Conservation (phyloP, 2,329 filamentous ascomycete genomes). For the Claviceps purpurea region DNA sequence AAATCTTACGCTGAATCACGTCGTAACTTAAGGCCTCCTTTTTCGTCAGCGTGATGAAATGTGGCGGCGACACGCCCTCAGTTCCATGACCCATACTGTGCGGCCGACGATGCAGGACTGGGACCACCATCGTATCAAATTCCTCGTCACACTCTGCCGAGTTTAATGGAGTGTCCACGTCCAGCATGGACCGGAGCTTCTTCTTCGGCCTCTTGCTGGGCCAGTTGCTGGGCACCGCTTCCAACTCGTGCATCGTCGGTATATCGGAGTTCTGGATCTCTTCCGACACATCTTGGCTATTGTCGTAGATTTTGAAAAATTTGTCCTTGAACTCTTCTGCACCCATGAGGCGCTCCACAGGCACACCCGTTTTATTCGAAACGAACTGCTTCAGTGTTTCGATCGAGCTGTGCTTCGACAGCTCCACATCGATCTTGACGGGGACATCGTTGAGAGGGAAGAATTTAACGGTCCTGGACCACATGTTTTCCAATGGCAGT, state of each 20-base stretch:
- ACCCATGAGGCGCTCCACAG: conserved; percentile 54
- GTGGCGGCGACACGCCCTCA: conserved; percentile 32
- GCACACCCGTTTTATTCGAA: conserved; percentile 53
- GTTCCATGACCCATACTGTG: conserved; percentile 16
- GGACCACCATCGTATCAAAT: conserved; percentile 55
- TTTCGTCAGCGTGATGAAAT: conserved; percentile 62
- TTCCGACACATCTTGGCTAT: conserved; percentile 54
- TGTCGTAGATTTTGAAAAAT: conserved; percentile 78
- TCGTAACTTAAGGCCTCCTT: conserved; percentile 58
- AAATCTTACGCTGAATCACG: conserved; percentile 62
- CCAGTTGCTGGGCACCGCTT: conserved; percentile 66
- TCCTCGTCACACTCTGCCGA: conserved; percentile 45
- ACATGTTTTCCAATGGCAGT: conserved; percentile 73
- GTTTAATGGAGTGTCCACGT: conserved; percentile 27
- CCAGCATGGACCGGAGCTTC: conserved; percentile 37
- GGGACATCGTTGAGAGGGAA: conserved; percentile 62
- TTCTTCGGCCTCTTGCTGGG: conserved; percentile 37
- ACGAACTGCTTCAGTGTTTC: conserved; percentile 56
- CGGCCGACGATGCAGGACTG: conserved; percentile 49
- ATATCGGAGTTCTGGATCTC: conserved; percentile 55
- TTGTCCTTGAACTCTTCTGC: conserved; percentile 72
- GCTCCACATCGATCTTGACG: conserved; percentile 61
- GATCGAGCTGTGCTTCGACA: conserved; percentile 63
- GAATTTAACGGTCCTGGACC: conserved; percentile 62
- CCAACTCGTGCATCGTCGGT: conserved; percentile 63